These are phyloP conservation scores for Elongisporangium undulatum DNA, from an alignment of 352 stramenopile species.

Conservation along the genomic window DNA sequence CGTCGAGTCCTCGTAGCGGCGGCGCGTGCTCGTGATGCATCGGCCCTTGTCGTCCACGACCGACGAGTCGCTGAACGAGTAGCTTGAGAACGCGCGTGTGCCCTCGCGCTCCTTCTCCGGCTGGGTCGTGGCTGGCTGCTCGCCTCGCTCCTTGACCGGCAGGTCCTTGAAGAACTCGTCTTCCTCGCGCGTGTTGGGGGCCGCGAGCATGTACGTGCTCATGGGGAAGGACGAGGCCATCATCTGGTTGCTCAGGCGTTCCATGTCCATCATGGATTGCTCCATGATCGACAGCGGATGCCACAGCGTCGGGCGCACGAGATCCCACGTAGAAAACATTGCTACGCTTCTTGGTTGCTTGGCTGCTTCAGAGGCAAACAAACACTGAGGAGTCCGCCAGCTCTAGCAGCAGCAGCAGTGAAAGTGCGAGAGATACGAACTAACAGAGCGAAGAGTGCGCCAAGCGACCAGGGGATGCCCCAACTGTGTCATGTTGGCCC, in stretches of 20 bases:
- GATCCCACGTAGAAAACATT: conserved; percentile 75
- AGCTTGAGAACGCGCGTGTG: conserved; percentile 55
- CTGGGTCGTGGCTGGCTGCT: conserved; percentile 21
- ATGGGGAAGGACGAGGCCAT: conserved; percentile 19
- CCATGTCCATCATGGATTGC: conserved; percentile 78
- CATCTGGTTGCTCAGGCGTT: conserved; percentile 39
- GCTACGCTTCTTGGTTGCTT: conserved; percentile 1
- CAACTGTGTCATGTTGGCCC: neutral
- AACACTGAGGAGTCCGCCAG: conserved; percentile 6
- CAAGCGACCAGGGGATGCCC: neutral
- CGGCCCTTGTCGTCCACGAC: conserved; percentile 64
- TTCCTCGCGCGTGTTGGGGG: conserved; percentile 26
- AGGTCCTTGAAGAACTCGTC: conserved; percentile 86
- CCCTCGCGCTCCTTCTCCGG: conserved; percentile 19
- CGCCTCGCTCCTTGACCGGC: conserved; percentile 25
- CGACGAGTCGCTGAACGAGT: conserved; percentile 75
- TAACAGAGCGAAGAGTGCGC: neutral
- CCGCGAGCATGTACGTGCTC: conserved; percentile 27
- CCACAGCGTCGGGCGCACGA: conserved; percentile 71
- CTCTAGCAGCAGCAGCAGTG: neutral
- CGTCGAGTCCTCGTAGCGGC: conserved; percentile 80
- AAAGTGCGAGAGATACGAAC: neutral
- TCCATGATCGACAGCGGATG: conserved; percentile 79
- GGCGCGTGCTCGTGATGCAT: conserved; percentile 61
- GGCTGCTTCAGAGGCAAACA: conserved; percentile 2